phyloP scores from a whole-genome alignment of 2,329 filamentous ascomycete species.

The Alternaria conjuncta region DNA sequence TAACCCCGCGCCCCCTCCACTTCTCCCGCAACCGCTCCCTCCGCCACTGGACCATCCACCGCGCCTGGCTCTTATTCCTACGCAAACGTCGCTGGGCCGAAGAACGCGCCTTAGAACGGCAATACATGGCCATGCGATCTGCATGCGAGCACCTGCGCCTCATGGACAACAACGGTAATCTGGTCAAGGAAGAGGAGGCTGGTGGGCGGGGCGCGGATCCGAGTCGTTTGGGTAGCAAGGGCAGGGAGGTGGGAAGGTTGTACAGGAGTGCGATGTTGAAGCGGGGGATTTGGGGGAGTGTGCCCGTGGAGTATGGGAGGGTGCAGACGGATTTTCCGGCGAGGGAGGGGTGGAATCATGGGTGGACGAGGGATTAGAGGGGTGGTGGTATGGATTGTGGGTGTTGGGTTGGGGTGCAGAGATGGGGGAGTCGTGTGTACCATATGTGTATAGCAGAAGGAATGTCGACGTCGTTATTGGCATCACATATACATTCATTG shows the following conservation, averaged over 20 bases:
- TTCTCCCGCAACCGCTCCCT: conserved; percentile 87
- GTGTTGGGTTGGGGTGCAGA: too few species aligned
- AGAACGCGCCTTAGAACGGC: conserved; percentile 75
- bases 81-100: conserved; percentile 69
- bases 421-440: neutral
- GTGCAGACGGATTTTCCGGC: conserved; percentile 83
- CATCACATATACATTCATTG: neutral
- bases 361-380: conserved; percentile 71
- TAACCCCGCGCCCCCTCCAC: conserved; percentile 77
- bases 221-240: conserved; percentile 31
- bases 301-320: conserved; percentile 91
- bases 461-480: neutral
- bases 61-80: conserved; percentile 86
- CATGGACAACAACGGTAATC: conserved; percentile 52
- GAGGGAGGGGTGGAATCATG: conserved; percentile 87
- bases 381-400: too few species aligned
- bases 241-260: conserved; percentile 70
- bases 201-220: conserved; percentile 60
- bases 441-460: conserved; percentile 4
- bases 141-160: conserved; percentile 84
- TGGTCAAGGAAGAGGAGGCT: conserved; percentile 55
- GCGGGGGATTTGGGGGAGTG: conserved; percentile 80
- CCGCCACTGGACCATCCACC: conserved; percentile 98
- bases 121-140: conserved; percentile 80
- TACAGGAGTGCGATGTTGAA: conserved; percentile 92